These are phyloP conservation scores for Asparagopsis taxiformis DNA, from an alignment of 31 red algal genomes.

Conservation along the genomic window DNA sequence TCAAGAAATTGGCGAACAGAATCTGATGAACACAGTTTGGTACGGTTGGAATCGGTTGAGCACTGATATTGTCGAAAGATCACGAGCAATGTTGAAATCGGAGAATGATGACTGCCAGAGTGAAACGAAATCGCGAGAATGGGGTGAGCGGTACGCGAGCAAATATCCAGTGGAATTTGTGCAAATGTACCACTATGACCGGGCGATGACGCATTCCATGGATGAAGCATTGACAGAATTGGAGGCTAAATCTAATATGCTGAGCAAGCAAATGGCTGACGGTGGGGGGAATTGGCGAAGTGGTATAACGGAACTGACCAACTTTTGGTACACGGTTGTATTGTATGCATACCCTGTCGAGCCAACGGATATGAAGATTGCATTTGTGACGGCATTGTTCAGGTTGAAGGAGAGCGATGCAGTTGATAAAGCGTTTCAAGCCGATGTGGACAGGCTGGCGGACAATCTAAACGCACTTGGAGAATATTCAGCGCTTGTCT, in stretches of 20 bases:
- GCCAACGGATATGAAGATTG: conserved; percentile 38
- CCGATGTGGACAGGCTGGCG: background rate
- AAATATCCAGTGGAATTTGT: conserved; percentile 56
- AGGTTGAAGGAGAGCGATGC: conserved; percentile 4
- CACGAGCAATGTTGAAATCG: background rate
- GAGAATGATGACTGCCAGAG: conserved; percentile 15
- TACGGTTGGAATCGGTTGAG: conserved; percentile 56
- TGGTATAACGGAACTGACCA: conserved; percentile 46
- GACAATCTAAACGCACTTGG: conserved; percentile 10
- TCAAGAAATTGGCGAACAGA: conserved; percentile 59
- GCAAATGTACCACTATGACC: conserved; percentile 39
- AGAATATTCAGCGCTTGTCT: conserved; percentile 10
- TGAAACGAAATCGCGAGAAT: conserved; percentile 9
- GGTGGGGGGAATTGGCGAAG: conserved; percentile 26
- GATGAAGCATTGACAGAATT: conserved; percentile 17
- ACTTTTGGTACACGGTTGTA: conserved; percentile 33
- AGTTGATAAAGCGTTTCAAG: background rate
- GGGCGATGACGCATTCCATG: conserved; percentile 19
- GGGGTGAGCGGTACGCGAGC: conserved; percentile 20
- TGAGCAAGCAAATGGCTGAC: conserved; percentile 9
- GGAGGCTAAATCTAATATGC: background rate
- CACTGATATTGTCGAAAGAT: conserved; percentile 52
- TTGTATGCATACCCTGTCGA: conserved; percentile 41
- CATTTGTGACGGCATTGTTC: conserved; percentile 44
- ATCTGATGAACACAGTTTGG: conserved; percentile 60